Percentiles rank a stretch among this genome's conserved stretches.
Evolutionary conservation across 2,329 filamentous ascomycete genomes (phyloP).

Genomic region (Colletotrichum scovillei): DNA sequence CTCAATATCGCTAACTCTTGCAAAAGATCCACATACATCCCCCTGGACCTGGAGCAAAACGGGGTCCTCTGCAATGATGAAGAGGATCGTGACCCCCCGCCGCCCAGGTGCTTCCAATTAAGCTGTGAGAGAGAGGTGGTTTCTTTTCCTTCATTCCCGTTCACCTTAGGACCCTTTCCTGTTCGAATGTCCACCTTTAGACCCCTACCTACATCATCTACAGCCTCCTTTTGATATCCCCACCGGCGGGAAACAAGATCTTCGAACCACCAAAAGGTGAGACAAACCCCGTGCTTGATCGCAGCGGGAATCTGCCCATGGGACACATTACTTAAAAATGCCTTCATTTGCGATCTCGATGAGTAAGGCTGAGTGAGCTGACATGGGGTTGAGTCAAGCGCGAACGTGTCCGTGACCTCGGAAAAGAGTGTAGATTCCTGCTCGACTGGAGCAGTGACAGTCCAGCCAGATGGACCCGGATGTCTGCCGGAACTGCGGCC

Average conservation of each 20-base stretch:
- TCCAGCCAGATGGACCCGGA: conserved; percentile 23
- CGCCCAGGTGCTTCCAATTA: conserved; percentile 12
- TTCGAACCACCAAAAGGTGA: conserved; percentile 9
- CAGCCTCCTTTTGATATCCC: conserved; percentile 10
- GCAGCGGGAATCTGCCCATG: not conserved
- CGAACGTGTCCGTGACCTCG: not conserved
- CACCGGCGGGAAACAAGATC: conserved; percentile 2
- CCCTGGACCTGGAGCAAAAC: conserved; percentile 7
- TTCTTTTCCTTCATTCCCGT: conserved; percentile 20
- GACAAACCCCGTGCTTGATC: not conserved
- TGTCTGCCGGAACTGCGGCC: conserved; percentile 32
- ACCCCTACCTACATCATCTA: conserved; percentile 25
- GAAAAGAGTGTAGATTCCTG: not conserved
- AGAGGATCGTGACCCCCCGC: conserved; percentile 22
- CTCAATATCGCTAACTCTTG: conserved; percentile 14
- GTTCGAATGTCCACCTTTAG: conserved; percentile 11
- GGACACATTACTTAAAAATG: not conserved
- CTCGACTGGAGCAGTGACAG: not conserved
- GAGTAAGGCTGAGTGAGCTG: not conserved
- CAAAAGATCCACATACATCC: conserved; percentile 1
- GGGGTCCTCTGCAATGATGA: not conserved
- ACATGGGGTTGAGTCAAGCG: not conserved
- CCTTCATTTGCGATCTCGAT: not conserved
- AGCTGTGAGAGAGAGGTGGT: not conserved
- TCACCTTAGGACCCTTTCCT: not conserved